Evolutionary conservation across 371 early-diverging fungal genomes (phyloP), one percentile per base, ranked within the genome.

Genomic region (Syncephalastrum contaminatum): DNA sequence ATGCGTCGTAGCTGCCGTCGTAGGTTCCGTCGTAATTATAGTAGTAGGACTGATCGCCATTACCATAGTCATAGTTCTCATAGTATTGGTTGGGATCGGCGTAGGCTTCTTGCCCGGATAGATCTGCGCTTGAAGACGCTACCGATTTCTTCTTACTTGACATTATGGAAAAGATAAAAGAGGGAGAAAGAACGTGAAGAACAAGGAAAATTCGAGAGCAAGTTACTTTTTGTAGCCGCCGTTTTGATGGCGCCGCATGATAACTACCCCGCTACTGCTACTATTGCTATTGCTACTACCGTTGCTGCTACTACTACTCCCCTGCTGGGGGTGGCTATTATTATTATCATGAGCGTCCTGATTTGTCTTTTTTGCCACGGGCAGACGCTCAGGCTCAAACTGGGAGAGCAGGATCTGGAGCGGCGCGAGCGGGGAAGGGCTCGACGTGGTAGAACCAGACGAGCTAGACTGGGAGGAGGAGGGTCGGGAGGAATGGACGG

Each of bases 41-140:
- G 15, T 58, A 56, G 20, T 18, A 16, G 18, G 59, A 25, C 5
- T 54, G 36, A 41, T 59, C 59, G 43, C 57, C 62, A 22, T 48
- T 54, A 13, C 53, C 53, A 30, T 74, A 71, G 43, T 71, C 69
- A 47, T 73, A 67, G 12, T 67, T 65, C 22, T 62, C 62, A 52
- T 69, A 70, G 20, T 58, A 58, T 22, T 63, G 63, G 25, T 58
- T 63, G 4, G 56, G 46, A 64, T 59, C 59, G 40, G 45, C 22
- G 40, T 63, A 58, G 36, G 10, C 12, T 10, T 12, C 36, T 30
- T 30, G 36, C 1, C 36, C 36, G 36, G 5, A 30, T 30, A 10
- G 36, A 30, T 30, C 36, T 10, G 36, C 36, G 36, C 36, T 30
- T 12, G 36, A 30, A 5, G 36, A 30, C 10, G 36, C 36, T 30